These are phyloP conservation scores for Omphalotus guepiniiformis DNA, from an alignment of 768 basidiomycete species.

Conservation along the genomic window DNA sequence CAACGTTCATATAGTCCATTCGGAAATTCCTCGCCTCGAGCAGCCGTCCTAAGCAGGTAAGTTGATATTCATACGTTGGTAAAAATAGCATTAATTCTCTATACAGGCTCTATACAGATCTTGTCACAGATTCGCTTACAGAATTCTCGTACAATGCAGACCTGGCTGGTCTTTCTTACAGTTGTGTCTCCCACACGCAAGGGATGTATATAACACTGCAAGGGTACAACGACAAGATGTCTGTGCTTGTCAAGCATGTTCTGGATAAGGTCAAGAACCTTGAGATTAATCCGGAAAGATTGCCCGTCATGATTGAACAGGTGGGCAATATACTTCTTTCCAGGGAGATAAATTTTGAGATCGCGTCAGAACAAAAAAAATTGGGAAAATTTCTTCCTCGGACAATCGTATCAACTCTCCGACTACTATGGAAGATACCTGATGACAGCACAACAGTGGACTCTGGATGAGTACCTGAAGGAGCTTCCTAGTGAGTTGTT, in stretches of 20 bases:
- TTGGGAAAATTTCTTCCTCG: constrained; percentile 85
- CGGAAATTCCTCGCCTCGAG: constrained; percentile 59
- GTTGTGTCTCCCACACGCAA: constrained; percentile 54
- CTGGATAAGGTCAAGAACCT: constrained; percentile 64
- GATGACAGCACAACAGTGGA: constrained; percentile 70
- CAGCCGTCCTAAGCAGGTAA: constrained; percentile 70
- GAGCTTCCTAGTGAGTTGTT: constrained; percentile 65
- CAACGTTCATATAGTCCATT: constrained; percentile 38
- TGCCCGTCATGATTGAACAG: constrained; percentile 82
- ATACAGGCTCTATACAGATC: constrained; percentile 69
- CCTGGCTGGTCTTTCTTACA: constrained; percentile 82
- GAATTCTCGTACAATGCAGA: constrained; percentile 94
- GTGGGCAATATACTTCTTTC: constrained; percentile 30
- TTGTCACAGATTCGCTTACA: constrained; percentile 83
- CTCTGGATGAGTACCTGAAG: constrained; percentile 67
- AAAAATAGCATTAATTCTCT: constrained; percentile 3
- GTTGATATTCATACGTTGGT: constrained; percentile 11
- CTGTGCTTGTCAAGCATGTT: constrained; percentile 67
- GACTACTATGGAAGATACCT: constrained; percentile 73
- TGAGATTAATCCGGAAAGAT: constrained; percentile 62
- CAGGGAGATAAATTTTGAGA: constrained; percentile 1
- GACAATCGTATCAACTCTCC: constrained; percentile 76
- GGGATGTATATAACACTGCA: constrained; percentile 65
- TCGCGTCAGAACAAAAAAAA: constrained; percentile 59
- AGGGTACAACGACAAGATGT: constrained; percentile 92